Percentiles rank a stretch among this genome's conserved stretches.
phyloP scores from a whole-genome alignment of 2,329 filamentous ascomycete species.

The Salinomyces thailandicus region DNA sequence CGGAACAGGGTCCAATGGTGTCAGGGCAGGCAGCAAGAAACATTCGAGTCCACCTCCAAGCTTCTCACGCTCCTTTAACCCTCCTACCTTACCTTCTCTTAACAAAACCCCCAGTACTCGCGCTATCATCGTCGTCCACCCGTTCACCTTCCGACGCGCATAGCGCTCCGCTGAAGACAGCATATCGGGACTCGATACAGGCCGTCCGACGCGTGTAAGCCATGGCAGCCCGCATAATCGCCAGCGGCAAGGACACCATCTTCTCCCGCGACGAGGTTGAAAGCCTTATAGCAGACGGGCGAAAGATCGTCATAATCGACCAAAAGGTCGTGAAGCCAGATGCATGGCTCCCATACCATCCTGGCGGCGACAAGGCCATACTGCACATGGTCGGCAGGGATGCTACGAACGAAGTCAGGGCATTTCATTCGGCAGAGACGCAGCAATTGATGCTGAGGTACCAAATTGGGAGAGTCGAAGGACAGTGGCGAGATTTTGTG shows the following conservation, averaged over 20 bases:
- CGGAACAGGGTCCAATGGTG: too few species aligned
- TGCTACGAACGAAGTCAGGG: constrained; percentile 85
- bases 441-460: constrained; percentile 67
- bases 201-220: not conserved
- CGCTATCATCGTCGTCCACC: too few species aligned
- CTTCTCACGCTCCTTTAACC: too few species aligned
- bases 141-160: too few species aligned
- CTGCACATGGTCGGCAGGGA: constrained; percentile 64
- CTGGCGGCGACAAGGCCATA: constrained; percentile 84
- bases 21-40: too few species aligned
- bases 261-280: constrained; percentile 46
- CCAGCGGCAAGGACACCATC: constrained; percentile 12
- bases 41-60: too few species aligned
- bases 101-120: too few species aligned
- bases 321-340: constrained; percentile 77
- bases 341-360: constrained; percentile 79
- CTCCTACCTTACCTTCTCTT: too few species aligned
- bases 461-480: constrained; percentile 71
- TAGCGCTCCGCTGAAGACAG: too few species aligned
- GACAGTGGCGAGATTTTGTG: constrained; percentile 74
- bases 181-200: too few species aligned
- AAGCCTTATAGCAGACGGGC: constrained; percentile 70
- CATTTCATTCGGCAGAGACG: constrained; percentile 80
- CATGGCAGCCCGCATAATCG: constrained; percentile 4
- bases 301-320: constrained; percentile 70